phyloP scores from a whole-genome alignment of 2,329 filamentous ascomycete species.

The Claviceps spartinae region DNA sequence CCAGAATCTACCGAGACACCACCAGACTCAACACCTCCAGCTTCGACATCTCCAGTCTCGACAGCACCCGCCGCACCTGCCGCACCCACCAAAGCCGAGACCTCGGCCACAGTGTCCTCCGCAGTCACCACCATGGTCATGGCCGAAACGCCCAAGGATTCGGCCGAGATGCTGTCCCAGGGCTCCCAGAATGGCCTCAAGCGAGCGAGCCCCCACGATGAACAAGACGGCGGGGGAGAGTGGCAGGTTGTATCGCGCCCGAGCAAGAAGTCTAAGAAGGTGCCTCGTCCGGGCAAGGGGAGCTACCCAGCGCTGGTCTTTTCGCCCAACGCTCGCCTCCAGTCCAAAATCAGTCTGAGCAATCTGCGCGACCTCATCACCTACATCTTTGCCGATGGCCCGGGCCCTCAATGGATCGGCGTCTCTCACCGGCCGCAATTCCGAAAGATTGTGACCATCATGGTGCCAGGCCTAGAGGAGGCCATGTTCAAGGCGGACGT shows the following conservation, averaged over 20 bases:
- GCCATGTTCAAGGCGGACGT: constrained; percentile 66
- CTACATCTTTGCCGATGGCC: constrained; percentile 54
- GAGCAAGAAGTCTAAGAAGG: constrained; percentile 47
- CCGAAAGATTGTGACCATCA: constrained; percentile 72
- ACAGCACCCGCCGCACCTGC: neutral
- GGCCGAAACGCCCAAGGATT: constrained; percentile 6
- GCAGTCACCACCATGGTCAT: constrained; percentile 5
- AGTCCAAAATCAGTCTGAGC: constrained; percentile 47
- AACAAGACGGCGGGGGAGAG: constrained; percentile 23
- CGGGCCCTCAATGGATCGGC: constrained; percentile 51
- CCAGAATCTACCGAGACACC: neutral
- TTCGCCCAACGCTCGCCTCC: constrained; percentile 42
- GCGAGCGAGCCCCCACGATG: constrained; percentile 32
- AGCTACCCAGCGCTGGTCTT: constrained; percentile 49
- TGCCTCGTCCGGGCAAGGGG: constrained; percentile 39
- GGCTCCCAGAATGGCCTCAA: constrained; percentile 31
- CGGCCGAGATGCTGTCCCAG: constrained; percentile 10
- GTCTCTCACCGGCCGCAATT: constrained; percentile 50
- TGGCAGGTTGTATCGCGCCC: constrained; percentile 44
- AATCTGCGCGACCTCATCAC: constrained; percentile 50
- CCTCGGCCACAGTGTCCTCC: neutral
- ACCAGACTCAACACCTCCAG: neutral
- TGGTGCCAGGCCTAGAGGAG: constrained; percentile 84
- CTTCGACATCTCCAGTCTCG: neutral
- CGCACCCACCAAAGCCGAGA: neutral